A percentile compares a stretch with the other conserved stretches of the same genome.
Conservation (phyloP, 805 yeast species). For the Deakozyma indianensis region DNA sequence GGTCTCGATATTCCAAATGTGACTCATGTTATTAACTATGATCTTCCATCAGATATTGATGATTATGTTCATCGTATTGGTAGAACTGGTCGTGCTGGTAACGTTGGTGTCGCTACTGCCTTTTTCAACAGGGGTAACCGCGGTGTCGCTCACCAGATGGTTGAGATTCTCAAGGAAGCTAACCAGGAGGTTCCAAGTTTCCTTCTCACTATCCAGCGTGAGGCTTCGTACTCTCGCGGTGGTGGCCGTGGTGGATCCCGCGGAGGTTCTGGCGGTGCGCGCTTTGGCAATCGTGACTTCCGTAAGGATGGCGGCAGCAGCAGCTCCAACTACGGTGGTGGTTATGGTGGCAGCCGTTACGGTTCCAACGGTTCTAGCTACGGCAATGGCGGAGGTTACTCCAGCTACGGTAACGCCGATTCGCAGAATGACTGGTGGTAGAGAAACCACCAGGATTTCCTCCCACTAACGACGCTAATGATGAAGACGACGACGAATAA, state of each 20-base stretch:
- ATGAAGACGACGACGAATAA: background rate
- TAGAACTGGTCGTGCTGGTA: constrained; percentile 99
- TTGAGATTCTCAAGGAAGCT: constrained; percentile 83
- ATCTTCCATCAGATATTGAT: constrained; percentile 91
- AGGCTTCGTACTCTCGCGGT: constrained; percentile 39
- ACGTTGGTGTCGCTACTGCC: constrained; percentile 96
- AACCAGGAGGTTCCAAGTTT: constrained; percentile 95
- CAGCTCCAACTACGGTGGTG: constrained; percentile 16
- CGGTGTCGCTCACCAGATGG: constrained; percentile 74
- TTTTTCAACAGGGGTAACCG: constrained; percentile 93
- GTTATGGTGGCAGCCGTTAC: constrained; percentile 8
- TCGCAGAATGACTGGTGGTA: constrained; percentile 14
- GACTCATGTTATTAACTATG: constrained; percentile 93
- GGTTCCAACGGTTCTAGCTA: constrained; percentile 13
- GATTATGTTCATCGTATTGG: constrained; percentile 99
- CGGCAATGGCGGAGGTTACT: constrained; percentile 14
- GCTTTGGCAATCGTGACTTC: constrained; percentile 21
- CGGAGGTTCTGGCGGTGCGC: constrained; percentile 28
- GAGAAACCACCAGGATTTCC: background rate
- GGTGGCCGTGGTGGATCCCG: constrained; percentile 42
- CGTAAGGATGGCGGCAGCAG: constrained; percentile 17
- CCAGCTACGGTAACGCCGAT: constrained; percentile 12
- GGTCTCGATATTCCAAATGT: constrained; percentile 99
- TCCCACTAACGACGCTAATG: background rate
- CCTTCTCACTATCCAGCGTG: constrained; percentile 68